These are phyloP conservation scores for Crataegus laevigata DNA, from an alignment of 306 rosid species.

Conservation along the genomic window DNA sequence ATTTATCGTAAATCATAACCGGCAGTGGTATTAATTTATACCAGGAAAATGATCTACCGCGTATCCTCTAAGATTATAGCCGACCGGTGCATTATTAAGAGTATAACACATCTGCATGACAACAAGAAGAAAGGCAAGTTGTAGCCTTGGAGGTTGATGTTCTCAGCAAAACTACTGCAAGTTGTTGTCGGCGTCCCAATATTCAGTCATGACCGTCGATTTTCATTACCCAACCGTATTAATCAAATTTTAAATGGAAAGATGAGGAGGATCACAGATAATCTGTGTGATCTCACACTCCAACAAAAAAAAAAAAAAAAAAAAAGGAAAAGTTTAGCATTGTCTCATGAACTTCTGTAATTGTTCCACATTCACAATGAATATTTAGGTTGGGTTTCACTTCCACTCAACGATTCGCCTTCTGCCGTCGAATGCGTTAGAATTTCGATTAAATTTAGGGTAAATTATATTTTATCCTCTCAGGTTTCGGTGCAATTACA, in stretches of 20 bases:
- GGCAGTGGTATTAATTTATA: neutral
- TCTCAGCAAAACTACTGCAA: neutral
- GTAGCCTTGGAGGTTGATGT: neutral
- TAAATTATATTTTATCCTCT: no score
- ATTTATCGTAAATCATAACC: neutral
- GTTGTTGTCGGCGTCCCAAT: neutral
- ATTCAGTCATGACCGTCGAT: neutral
- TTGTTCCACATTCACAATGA: no score
- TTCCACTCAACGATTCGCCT: no score
- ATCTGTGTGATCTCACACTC: neutral
- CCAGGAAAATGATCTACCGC: neutral
- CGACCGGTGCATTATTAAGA: neutral
- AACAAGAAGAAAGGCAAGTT: neutral
- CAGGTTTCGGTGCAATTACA: no score
- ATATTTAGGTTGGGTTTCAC: no score
- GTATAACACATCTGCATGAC: neutral
- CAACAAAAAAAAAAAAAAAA: no score
- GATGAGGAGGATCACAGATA: neutral
- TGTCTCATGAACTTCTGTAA: no score
- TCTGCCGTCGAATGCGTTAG: no score
- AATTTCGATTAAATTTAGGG: no score
- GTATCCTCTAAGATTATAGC: neutral
- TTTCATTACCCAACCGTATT: neutral
- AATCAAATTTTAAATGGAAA: neutral
- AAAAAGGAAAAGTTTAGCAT: no score